These are phyloP conservation scores for Tylopilus plumbeoviolaceoides DNA, from an alignment of 768 basidiomycete species.

Conservation along the genomic window DNA sequence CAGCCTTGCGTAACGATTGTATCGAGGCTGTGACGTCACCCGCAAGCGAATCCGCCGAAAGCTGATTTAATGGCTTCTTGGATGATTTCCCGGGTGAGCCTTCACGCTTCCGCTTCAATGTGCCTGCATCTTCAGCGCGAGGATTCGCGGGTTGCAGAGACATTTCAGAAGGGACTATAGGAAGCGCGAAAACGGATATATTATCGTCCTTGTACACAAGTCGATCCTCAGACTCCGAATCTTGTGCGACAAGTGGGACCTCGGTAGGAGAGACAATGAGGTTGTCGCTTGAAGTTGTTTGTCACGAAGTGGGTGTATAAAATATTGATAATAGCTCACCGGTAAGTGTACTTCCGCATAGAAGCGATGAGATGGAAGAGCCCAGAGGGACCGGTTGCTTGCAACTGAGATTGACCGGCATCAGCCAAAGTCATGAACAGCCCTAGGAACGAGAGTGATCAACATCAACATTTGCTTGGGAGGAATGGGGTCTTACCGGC, in stretches of 20 bases:
- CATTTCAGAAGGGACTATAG: conserved; percentile 34
- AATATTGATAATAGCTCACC: conserved; percentile 39
- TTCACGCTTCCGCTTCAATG: conserved; percentile 43
- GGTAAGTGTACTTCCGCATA: conserved; percentile 61
- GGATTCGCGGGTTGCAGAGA: neutral
- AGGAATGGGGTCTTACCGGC: conserved; percentile 48
- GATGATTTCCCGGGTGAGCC: conserved; percentile 35
- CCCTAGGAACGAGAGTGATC: conserved; percentile 38
- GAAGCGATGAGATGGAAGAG: conserved; percentile 66
- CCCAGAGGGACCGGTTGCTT: conserved; percentile 70
- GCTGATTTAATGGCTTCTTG: conserved; percentile 28
- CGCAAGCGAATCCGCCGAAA: neutral
- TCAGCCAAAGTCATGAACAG: conserved; percentile 81
- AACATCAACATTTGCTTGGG: neutral
- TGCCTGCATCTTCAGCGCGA: neutral
- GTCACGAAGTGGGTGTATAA: neutral
- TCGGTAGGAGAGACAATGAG: conserved; percentile 47
- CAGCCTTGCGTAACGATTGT: conserved; percentile 20
- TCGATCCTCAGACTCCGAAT: conserved; percentile 20
- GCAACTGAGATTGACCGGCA: conserved; percentile 50
- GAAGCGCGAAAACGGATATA: conserved; percentile 60
- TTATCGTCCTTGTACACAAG: conserved; percentile 62
- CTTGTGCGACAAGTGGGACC: conserved; percentile 29
- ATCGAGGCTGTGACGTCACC: neutral
- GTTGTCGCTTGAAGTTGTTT: conserved; percentile 39